A percentile compares a stretch with the other conserved stretches of the same genome.
These are phyloP conservation scores for Thermomyces lanuginosus DNA, from an alignment of 2,329 filamentous ascomycete genomes.

Conservation along the genomic window DNA sequence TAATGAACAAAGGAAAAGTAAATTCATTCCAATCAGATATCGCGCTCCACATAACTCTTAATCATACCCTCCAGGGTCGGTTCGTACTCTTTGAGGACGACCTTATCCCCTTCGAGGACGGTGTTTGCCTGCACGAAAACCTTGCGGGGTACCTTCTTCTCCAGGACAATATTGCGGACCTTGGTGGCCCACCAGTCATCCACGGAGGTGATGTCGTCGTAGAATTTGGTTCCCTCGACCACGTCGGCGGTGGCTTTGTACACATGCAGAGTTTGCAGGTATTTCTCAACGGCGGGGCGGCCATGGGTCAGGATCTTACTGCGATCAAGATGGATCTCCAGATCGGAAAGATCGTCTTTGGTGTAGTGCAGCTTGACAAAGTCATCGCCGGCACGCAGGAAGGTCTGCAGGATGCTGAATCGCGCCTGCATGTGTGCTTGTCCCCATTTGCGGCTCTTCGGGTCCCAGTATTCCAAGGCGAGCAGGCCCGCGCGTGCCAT, in stretches of 20 bases:
- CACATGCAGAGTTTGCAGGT: conserved; percentile 79
- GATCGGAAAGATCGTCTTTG: conserved; percentile 59
- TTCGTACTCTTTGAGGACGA: conserved; percentile 73
- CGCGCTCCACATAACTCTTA: conserved; percentile 56
- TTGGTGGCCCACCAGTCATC: conserved; percentile 71
- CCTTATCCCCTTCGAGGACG: conserved; percentile 50
- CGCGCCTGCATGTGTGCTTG: conserved; percentile 84
- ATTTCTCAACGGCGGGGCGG: conserved; percentile 65
- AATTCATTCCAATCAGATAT: conserved; percentile 16
- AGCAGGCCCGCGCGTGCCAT: conserved; percentile 90
- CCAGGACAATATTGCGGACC: conserved; percentile 49
- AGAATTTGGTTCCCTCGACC: conserved; percentile 59
- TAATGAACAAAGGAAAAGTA: not conserved
- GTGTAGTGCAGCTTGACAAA: conserved; percentile 70
- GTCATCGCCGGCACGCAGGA: conserved; percentile 69
- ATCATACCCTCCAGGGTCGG: conserved; percentile 66
- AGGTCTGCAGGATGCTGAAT: conserved; percentile 61
- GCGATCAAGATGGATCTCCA: conserved; percentile 69
- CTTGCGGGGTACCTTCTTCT: conserved; percentile 44
- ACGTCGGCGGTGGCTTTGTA: conserved; percentile 86
- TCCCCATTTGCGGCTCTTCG: conserved; percentile 78
- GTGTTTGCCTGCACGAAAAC: conserved; percentile 92
- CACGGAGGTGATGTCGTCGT: conserved; percentile 68
- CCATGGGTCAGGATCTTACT: conserved; percentile 73
- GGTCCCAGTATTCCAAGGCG: conserved; percentile 88